Conservation (phyloP, 768 basidiomycete genomes). For the Boletus edulis region DNA sequence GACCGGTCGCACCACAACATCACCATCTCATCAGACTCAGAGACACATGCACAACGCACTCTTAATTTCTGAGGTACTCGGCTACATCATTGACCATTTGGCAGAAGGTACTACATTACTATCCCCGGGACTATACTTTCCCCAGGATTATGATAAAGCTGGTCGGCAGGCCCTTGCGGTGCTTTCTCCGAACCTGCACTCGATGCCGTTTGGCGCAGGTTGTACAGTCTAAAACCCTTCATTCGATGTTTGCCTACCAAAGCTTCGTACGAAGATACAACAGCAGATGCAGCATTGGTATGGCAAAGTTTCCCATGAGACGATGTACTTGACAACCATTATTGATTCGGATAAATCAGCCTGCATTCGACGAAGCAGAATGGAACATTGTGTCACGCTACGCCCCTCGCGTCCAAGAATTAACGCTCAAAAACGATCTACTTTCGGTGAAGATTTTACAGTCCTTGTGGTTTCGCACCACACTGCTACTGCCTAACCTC, state of each 20-base stretch:
- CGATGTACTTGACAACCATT: background rate
- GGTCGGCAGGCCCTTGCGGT: constrained; percentile 1
- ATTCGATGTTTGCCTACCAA: constrained; percentile 2
- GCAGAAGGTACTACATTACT: background rate
- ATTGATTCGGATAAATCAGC: background rate
- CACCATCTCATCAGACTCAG: too few species aligned
- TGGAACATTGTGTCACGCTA: constrained; percentile 4
- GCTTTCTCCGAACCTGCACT: constrained; percentile 15
- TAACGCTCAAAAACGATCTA: background rate
- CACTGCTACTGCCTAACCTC: constrained; percentile 12
- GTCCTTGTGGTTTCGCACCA: background rate
- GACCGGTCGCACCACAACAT: too few species aligned
- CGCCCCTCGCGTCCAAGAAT: constrained; percentile 8
- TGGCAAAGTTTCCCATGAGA: background rate
- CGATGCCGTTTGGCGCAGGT: constrained; percentile 12
- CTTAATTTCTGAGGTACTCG: constrained; percentile 1
- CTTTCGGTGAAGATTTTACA: constrained; percentile 1
- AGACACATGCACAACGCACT: background rate
- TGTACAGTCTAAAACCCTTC: constrained; percentile 8
- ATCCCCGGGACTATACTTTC: too few species aligned
- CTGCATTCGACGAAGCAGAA: constrained; percentile 1
- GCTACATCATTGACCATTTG: background rate
- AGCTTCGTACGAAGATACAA: background rate
- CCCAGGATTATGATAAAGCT: background rate
- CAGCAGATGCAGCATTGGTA: background rate